Evolutionary conservation across 2,329 filamentous ascomycete genomes (phyloP), one percentile per base, ranked within the genome.

Genomic region (Pestalotiopsis fici): DNA sequence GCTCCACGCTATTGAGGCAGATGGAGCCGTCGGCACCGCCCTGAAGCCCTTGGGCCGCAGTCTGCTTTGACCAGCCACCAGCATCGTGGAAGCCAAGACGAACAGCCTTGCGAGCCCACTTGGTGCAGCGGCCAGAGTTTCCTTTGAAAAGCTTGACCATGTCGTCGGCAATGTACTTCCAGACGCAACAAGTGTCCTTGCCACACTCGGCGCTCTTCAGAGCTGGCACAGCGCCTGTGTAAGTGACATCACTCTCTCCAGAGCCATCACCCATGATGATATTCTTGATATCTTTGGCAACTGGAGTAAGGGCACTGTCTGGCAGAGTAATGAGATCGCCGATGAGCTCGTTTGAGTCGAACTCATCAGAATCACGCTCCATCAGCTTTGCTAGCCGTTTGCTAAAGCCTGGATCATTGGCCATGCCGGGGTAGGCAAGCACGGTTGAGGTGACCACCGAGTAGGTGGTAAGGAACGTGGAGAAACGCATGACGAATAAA

Each of bases 21-120:
- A 85, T 77, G 25, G 79, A 82, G 1, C 83, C 83, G 62, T 85
- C 83, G 4, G 83, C 83, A n/a, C 83, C 83, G 15, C 83, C 83
- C n/a, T 27, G 57, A 7, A 35, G 27, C 12, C 78, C 78, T 15
- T 69, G 64, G 1, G 73, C 69, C 0, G 72, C 71, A 3, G 76
- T 76, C 6, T 71, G 69, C 63, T 78, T 79, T 47, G 80, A 80
- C 82, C 83, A 85, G 27, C 79, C 76, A 1, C 77, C 83, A 2
- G 83, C 81, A 68, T 85, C 83, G 68, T 85, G 83, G 72, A 85
- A 85, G 13, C 82, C 83, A 35, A 84, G 78, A 2, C 83, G 82
- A 55, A 85, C 77, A 13, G 83, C 81, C 59, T 74, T 78, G 9
- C 83, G 80, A 9, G 83, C 83, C 71, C 77, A 76, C 59, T 77